A percentile compares a stretch with the other conserved stretches of the same genome.
Evolutionary conservation across 176 grass and related monocot genomes (phyloP).

Genomic region (Pharus latifolius): DNA sequence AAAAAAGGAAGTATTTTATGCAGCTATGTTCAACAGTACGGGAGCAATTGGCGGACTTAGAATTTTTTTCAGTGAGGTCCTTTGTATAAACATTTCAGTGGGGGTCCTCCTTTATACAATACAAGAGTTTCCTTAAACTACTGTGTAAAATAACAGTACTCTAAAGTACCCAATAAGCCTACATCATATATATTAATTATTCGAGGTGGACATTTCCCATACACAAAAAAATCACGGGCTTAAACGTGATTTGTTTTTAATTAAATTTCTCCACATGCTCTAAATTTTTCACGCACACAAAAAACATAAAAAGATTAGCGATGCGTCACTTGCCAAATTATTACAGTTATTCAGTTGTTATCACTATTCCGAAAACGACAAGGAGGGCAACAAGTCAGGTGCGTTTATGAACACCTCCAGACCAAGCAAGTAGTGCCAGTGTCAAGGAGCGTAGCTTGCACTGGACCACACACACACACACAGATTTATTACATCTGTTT

Average conservation of each 20-base stretch:
- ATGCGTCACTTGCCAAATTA: conserved; percentile 22
- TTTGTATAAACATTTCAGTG: no score
- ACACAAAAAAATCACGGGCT: not conserved
- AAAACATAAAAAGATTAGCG: not conserved
- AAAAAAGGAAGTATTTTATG: no score
- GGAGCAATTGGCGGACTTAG: no score
- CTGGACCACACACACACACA: conserved; percentile 24
- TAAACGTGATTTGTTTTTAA: not conserved
- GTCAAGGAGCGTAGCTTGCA: conserved; percentile 12
- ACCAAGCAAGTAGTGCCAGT: not conserved
- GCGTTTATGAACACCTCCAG: conserved; percentile 15
- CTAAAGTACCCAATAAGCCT: no score
- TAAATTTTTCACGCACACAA: not conserved
- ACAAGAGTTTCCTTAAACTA: no score
- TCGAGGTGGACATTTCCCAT: not conserved
- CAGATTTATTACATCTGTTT: not conserved
- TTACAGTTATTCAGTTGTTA: conserved; percentile 27
- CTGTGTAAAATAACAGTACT: no score
- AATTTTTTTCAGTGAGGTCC: no score
- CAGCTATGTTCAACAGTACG: no score
- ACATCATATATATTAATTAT: no score
- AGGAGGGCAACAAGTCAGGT: conserved; percentile 26
- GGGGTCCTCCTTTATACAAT: no score
- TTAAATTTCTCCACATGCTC: not conserved
- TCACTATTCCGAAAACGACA: conserved; percentile 24